Conservation (phyloP, 2,329 filamentous ascomycete genomes). For the Cytospora paraplurivora region DNA sequence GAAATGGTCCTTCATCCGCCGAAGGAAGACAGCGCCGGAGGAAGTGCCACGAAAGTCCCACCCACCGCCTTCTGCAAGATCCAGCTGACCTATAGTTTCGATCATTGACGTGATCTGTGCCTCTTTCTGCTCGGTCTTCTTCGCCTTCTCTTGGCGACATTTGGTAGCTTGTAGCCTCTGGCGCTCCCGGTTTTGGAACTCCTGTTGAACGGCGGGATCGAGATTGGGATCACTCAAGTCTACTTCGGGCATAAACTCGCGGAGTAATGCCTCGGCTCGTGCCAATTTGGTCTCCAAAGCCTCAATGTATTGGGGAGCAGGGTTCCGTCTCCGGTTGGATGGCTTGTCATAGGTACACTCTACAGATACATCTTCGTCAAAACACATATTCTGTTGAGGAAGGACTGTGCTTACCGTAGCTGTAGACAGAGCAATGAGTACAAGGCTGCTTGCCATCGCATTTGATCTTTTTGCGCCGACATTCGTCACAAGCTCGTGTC, state of each 20-base stretch:
- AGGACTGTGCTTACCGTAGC: conserved; percentile 71
- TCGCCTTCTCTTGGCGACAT: conserved; percentile 40
- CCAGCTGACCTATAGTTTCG: conserved; percentile 84
- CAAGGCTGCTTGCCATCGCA: conserved; percentile 86
- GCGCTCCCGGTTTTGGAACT: conserved; percentile 60
- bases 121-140: conserved; percentile 57
- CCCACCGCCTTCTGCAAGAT: conserved; percentile 86
- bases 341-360: conserved; percentile 96
- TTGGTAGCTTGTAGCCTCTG: conserved; percentile 50
- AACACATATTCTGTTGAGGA: not conserved
- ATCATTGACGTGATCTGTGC: conserved; percentile 91
- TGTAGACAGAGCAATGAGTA: conserved; percentile 97
- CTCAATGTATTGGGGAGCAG: conserved; percentile 90
- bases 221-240: conserved; percentile 84
- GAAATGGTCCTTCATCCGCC: conserved; percentile 84
- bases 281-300: conserved; percentile 81
- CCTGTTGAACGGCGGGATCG: conserved; percentile 74
- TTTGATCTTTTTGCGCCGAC: conserved; percentile 83
- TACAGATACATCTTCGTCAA: conserved; percentile 40
- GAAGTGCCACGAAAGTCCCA: conserved; percentile 96
- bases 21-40: conserved; percentile 86
- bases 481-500: conserved; percentile 80
- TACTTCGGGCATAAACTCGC: conserved; percentile 78
- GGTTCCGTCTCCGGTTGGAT: conserved; percentile 86
- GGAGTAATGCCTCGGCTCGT: conserved; percentile 78